These are phyloP conservation scores for Pleurotus citrinopileatus DNA, from an alignment of 768 basidiomycete genomes.

Conservation along the genomic window DNA sequence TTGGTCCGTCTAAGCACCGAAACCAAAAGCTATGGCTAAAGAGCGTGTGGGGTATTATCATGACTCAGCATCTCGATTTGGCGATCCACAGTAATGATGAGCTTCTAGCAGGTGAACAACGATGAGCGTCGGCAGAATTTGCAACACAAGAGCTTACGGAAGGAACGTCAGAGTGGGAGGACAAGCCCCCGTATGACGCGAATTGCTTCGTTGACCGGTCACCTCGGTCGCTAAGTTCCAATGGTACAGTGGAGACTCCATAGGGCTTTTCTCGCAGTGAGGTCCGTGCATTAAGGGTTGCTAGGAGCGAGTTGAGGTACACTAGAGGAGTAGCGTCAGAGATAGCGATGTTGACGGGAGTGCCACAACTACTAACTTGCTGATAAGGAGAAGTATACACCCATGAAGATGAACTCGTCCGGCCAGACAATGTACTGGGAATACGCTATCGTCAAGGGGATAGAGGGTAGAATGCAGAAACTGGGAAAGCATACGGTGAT, in stretches of 20 bases:
- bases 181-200: neutral
- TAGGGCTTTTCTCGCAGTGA: constrained; percentile 9
- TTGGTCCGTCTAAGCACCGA: no score
- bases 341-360: neutral
- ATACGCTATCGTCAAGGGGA: constrained; percentile 28
- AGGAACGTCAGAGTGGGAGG: neutral
- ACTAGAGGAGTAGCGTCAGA: constrained; percentile 19
- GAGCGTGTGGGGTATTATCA: neutral
- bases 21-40: neutral
- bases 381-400: constrained; percentile 40
- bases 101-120: neutral
- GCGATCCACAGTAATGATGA: neutral
- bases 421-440: constrained; percentile 42
- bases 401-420: constrained; percentile 40
- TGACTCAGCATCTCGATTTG: neutral
- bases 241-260: constrained; percentile 1
- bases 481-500: constrained; percentile 25
- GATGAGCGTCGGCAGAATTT: neutral
- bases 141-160: neutral
- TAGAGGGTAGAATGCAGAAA: constrained; percentile 7
- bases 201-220: neutral
- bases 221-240: neutral
- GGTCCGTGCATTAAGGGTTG: constrained; percentile 17
- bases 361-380: constrained; percentile 34
- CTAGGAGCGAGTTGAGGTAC: constrained; percentile 37